A percentile compares a stretch with the other conserved stretches of the same genome.
phyloP scores from a whole-genome alignment of 306 rosid species.

The Trichosanthes truncata region DNA sequence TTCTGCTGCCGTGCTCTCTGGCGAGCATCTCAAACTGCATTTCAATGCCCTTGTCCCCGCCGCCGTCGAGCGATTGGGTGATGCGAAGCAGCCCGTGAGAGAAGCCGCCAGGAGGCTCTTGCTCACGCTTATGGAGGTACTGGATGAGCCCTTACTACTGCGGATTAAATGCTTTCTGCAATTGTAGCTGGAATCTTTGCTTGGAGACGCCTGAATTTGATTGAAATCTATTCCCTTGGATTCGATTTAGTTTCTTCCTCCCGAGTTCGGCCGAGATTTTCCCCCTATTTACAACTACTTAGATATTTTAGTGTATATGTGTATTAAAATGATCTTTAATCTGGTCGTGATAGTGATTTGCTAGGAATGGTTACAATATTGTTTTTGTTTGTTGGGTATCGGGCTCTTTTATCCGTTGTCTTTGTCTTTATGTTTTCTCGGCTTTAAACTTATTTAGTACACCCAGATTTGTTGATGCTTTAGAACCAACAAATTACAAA shows the following conservation, averaged over 20 bases:
- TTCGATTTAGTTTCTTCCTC: neutral
- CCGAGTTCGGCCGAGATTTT: neutral
- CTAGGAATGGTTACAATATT: neutral
- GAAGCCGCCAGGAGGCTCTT: conserved; percentile 87
- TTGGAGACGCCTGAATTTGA: neutral
- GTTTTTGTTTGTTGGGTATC: neutral
- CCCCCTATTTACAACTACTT: neutral
- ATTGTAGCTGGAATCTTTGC: neutral
- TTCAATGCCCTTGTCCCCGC: conserved; percentile 97
- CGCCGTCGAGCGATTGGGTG: conserved; percentile 92
- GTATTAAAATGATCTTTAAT: neutral
- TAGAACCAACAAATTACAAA: neutral
- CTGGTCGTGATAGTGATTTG: neutral
- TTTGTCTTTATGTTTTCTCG: neutral
- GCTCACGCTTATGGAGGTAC: conserved; percentile 98
- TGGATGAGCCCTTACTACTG: neutral
- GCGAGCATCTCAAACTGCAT: conserved; percentile 88
- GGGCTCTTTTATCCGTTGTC: neutral
- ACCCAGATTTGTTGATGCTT: neutral
- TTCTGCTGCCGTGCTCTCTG: conserved; percentile 93
- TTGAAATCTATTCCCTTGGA: neutral
- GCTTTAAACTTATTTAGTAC: neutral
- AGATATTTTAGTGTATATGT: neutral
- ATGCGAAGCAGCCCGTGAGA: conserved; percentile 89
- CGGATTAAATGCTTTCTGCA: neutral